These are phyloP conservation scores for Saccharum officinarum DNA, from an alignment of 176 grass and related monocot genomes.

Conservation along the genomic window DNA sequence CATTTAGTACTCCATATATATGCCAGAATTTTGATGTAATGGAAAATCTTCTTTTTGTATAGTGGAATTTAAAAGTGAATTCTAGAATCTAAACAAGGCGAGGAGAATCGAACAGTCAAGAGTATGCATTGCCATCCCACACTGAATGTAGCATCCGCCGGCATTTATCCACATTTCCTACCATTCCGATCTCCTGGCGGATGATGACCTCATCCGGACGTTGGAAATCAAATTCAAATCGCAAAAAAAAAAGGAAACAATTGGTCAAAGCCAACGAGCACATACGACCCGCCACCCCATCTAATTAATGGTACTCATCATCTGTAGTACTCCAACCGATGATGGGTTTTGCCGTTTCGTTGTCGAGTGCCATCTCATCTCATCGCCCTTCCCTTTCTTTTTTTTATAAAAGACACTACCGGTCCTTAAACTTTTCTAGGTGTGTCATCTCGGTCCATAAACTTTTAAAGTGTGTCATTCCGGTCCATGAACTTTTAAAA, in stretches of 20 bases:
- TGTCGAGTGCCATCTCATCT: not conserved
- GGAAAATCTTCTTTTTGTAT: no score
- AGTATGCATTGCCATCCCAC: not conserved
- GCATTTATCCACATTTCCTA: not conserved
- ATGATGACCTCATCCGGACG: not conserved
- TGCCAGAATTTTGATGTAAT: no score
- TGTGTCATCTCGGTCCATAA: no score
- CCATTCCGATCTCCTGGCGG: not conserved
- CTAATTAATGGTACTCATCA: not conserved
- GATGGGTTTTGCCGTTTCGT: not conserved
- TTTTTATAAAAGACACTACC: no score
- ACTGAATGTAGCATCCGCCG: not conserved
- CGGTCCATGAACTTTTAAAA: no score
- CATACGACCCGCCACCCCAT: not conserved
- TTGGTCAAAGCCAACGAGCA: not conserved
- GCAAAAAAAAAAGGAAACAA: not conserved
- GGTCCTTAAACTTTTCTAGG: no score
- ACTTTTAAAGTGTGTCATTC: no score
- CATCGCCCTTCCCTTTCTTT: no score
- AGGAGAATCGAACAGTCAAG: not conserved
- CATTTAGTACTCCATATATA: no score
- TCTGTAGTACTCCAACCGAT: conserved; percentile 22
- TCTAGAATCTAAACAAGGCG: no score
- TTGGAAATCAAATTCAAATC: not conserved
- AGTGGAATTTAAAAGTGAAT: no score